A percentile compares a stretch with the other conserved stretches of the same genome.
Conservation (phyloP, 176 grass and related monocot genomes). For the Phyllostachys edulis region DNA sequence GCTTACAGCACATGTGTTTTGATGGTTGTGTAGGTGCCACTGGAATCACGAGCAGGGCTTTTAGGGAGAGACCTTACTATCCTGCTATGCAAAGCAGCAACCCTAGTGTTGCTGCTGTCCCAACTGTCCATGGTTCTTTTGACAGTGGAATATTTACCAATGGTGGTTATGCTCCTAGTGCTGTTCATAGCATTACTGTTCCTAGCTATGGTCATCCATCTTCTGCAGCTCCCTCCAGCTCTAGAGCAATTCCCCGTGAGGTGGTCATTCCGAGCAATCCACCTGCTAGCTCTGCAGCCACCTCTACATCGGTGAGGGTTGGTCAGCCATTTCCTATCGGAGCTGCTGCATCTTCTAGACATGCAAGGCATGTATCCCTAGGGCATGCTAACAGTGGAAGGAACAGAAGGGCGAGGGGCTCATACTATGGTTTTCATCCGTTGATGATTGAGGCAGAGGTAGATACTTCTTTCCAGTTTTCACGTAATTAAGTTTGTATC, state of each 20-base stretch:
- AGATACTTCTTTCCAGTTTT: slow-evolving; percentile 25
- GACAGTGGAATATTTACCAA: slow-evolving; percentile 5
- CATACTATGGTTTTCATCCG: slow-evolving; percentile 42
- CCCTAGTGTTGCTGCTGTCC: slow-evolving; percentile 29
- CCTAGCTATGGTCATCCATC: slow-evolving; percentile 22
- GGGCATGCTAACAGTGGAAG: slow-evolving; percentile 43
- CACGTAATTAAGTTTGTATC: slow-evolving; percentile 3
- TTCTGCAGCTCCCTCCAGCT: slow-evolving; percentile 19
- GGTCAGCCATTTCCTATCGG: slow-evolving; percentile 19
- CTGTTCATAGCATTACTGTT: slow-evolving; percentile 26
- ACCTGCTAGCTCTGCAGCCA: slow-evolving; percentile 14
- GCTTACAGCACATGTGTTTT: slow-evolving; percentile 10
- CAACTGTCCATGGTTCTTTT: slow-evolving; percentile 35
- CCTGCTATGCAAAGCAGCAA: slow-evolving; percentile 35
- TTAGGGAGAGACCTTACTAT: background rate
- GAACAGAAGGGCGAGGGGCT: slow-evolving; percentile 54
- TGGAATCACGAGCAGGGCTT: slow-evolving; percentile 10
- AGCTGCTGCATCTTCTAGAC: slow-evolving; percentile 42
- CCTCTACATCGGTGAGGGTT: slow-evolving; percentile 1
- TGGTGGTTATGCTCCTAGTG: slow-evolving; percentile 45
- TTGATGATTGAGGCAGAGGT: slow-evolving; percentile 59
- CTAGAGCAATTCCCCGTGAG: slow-evolving; percentile 19
- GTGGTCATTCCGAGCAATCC: slow-evolving; percentile 9
- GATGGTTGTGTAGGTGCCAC: slow-evolving; percentile 23
- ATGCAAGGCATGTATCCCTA: slow-evolving; percentile 35